These are phyloP conservation scores for Coffea canephora DNA, from an alignment of 257 asterid genomes.

Conservation along the genomic window DNA sequence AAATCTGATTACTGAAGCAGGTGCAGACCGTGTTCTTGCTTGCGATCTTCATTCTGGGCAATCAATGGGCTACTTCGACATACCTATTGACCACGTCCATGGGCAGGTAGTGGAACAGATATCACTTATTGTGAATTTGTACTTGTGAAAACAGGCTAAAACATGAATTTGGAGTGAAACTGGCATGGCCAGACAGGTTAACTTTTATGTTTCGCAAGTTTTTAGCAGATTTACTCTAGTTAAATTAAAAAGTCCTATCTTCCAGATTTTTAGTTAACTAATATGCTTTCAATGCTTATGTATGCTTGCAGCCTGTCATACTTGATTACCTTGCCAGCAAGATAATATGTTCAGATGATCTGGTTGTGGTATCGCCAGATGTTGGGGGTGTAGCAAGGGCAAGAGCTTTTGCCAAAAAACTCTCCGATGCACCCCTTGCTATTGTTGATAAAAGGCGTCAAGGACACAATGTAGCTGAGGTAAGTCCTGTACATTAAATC, in stretches of 20 bases:
- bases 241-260: no score
- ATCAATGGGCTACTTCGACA: slow-evolving; percentile 92
- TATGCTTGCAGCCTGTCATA: slow-evolving; percentile 81
- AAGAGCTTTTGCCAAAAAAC: slow-evolving; percentile 85
- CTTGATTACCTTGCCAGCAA: slow-evolving; percentile 97
- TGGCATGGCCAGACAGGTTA: no score
- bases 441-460: slow-evolving; percentile 95
- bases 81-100: slow-evolving; percentile 87
- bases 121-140: no score
- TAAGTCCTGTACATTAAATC: slow-evolving; percentile 24
- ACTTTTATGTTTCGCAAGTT: no score
- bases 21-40: slow-evolving; percentile 91
- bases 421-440: slow-evolving; percentile 95
- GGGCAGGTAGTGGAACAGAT: slow-evolving; percentile 52
- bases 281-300: slow-evolving; percentile 27
- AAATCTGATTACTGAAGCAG: slow-evolving; percentile 81
- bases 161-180: background rate
- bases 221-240: no score
- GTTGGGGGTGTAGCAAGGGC: slow-evolving; percentile 98
- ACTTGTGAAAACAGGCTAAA: no score
- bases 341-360: slow-evolving; percentile 62
- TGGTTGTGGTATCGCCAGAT: slow-evolving; percentile 95
- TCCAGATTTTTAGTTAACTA: no score
- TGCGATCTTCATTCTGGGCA: slow-evolving; percentile 97
- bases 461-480: slow-evolving; percentile 87